Percentiles rank a stretch among this genome's conserved stretches.
These are phyloP conservation scores for Exophiala calicioides DNA, from an alignment of 2,329 filamentous ascomycete species.

Conservation along the genomic window DNA sequence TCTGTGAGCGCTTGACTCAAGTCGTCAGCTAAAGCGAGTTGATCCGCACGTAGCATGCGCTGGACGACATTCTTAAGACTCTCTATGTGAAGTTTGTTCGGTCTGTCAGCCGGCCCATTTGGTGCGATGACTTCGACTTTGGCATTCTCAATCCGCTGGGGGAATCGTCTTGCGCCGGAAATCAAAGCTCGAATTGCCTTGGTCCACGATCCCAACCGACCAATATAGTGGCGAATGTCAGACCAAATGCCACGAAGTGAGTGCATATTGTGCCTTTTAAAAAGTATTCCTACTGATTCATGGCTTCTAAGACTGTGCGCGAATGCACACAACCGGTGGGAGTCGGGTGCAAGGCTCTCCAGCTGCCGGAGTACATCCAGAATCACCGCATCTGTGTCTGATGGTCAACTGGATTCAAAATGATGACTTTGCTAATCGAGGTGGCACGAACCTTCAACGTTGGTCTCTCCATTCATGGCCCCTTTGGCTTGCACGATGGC, in stretches of 20 bases:
- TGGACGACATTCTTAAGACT: conserved; percentile 4
- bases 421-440: no score
- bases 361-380: conserved; percentile 5
- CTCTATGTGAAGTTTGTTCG: neutral
- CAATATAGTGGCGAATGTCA: conserved; percentile 44
- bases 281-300: conserved; percentile 9
- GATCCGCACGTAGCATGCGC: conserved; percentile 5
- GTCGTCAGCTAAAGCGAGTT: conserved; percentile 2
- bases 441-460: no score
- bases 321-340: conserved; percentile 5
- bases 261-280: conserved; percentile 3
- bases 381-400: neutral
- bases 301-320: conserved; percentile 11
- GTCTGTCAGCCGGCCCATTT: conserved; percentile 4
- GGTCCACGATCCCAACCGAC: conserved; percentile 48
- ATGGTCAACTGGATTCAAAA: neutral
- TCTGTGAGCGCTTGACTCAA: conserved; percentile 6
- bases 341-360: neutral
- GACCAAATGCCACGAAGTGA: conserved; percentile 13
- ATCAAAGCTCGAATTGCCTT: conserved; percentile 44
- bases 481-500: no score
- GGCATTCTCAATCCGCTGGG: conserved; percentile 34
- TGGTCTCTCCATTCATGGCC: no score
- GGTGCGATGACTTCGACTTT: conserved; percentile 7
- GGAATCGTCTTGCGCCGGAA: conserved; percentile 35